Evolutionary conservation across 106 monocot species (phyloP), one percentile per base, ranked within the genome.

Genomic region (Dendrobium catenatum): DNA sequence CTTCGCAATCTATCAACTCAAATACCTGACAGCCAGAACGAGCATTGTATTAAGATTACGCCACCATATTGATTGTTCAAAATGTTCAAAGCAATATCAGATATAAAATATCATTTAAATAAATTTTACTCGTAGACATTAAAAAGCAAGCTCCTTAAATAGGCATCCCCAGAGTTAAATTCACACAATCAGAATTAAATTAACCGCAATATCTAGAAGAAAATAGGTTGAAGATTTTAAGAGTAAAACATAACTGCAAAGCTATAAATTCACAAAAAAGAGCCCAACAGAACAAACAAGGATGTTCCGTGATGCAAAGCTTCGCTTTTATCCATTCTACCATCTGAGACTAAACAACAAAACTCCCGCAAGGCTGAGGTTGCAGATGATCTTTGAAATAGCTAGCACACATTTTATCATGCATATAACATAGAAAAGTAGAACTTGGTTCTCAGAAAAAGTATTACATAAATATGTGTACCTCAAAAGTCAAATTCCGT

Each of bases 401-500:
- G 26, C 26, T 76, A 76, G n/a, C 22, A n/a, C n/a, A 76, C 46
- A 43, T 76, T 43, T 77, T 55, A 4, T 17, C 2, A 29, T 29
- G 27, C 13, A 27, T n/a, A 22, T 19, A 20, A 76, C 33, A 73
- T 61, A 18, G 73, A 40, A 42, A 74, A 37, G 5, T 13, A 81
- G 18, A 7, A 22, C 41, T 2, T 17, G 11, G 13, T 26, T 17
- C 40, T 37, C 41, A 15, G 19, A 27, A 49, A 2, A 27, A 76
- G 47, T 49, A 48, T 26, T 44, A 3, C 13, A 72, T 31, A 41
- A 67, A 72, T 66, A 26, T n/a, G 6, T 17, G 73, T 92, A 95
- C 99, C 93, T 95, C 90, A 84, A 87, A 95, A 48, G 95, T 88
- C 93, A 99, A 86, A 64, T 99, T 99, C 42, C 99, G 88, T n/a